Conservation (phyloP, 306 rosid genomes). For the Vachellia pachyceras region DNA sequence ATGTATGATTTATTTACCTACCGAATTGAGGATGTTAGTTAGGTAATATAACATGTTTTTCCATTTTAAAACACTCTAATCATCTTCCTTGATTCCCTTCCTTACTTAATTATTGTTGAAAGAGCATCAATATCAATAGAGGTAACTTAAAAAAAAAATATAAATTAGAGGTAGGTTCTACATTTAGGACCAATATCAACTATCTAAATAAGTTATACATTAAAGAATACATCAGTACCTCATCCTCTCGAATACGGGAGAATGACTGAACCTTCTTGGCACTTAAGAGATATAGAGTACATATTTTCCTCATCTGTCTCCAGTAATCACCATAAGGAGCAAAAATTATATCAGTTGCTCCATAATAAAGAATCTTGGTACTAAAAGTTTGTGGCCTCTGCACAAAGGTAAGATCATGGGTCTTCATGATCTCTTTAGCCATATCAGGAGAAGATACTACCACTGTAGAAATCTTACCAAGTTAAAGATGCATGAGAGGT, state of each 20-base stretch:
- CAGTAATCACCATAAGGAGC: neutral
- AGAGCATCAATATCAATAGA: no score
- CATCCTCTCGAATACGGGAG: neutral
- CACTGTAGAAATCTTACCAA: neutral
- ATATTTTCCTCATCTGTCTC: neutral
- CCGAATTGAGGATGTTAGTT: no score
- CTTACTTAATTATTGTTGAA: no score
- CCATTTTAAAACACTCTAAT: no score
- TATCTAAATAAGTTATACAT: no score
- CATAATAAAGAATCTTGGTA: neutral
- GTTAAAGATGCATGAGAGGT: constrained; percentile 1
- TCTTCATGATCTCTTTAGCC: neutral
- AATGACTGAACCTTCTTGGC: neutral
- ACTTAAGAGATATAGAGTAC: neutral
- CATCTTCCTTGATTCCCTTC: no score
- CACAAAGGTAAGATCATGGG: neutral
- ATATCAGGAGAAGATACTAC: neutral
- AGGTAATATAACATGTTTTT: no score
- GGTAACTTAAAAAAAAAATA: no score
- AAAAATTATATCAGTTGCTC: neutral
- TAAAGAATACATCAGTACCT: neutral
- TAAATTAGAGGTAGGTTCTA: no score
- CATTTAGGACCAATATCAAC: no score
- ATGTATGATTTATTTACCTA: no score
- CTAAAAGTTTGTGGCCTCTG: neutral